Base-by-base conservation (phyloP, 768 basidiomycete species). In the Termitomyces sp. region DNA sequence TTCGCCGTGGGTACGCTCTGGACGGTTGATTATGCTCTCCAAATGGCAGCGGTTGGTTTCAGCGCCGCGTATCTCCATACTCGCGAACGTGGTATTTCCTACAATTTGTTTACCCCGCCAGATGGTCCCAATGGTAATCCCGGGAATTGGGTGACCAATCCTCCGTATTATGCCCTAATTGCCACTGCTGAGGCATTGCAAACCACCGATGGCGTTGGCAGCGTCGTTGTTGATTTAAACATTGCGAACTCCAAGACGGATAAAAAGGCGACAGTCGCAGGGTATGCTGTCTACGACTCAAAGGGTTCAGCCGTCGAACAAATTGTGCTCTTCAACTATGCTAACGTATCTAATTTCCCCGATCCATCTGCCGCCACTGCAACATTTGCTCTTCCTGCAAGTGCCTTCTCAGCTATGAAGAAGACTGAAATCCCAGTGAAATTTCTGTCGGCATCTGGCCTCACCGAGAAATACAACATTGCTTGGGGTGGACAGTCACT, bases 281-380 rank as follows among this genome's bases (percentile, higher is more conserved):
- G 82, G 37, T 89, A 90, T 68, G 85, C 81, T 5, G 70, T 88
- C 32, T 86, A 86, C 73, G 84, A 88, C 62, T 75, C 82, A 40
- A 70, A 69, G 12, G 76, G 75, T 50, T 76, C 78, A 3, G 74
- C 74, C 1, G 69, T 82, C 31, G 70, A 74, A 38, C 74, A 76
- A 54, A 68, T 83, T 31, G 78, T 79, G 14, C 66, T 85, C 43
- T 81, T 85, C 70, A 84, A 85, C 64, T 84, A 73, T 65, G 79
- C 75, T 66, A 78, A 82, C 70, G 69, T 78, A 60, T 73, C 74
- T 47, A 61, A 57, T 40, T 61, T 73, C 64, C 77, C 74, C 68
- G 77, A 81, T 70, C 67, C 79, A 61, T 72, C 74, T 55, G 60
- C 74, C 55, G 76, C 78, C 68, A 65, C 65, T n/a, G 59, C 62